These are phyloP conservation scores for Marchantia polymorpha DNA, from an alignment of 225 moss, liverwort and hornwort species.

Conservation along the genomic window DNA sequence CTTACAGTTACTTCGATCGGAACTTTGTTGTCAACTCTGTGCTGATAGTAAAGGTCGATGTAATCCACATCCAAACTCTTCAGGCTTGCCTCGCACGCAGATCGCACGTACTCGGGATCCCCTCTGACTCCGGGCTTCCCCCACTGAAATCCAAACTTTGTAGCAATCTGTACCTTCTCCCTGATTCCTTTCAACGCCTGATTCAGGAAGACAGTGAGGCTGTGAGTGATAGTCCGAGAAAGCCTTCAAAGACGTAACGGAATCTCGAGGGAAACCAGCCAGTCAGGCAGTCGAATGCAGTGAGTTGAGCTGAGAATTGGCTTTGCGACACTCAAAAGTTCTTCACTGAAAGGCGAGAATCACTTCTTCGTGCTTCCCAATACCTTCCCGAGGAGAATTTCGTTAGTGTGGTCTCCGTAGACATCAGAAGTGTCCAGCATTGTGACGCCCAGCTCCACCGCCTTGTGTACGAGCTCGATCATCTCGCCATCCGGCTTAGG, in stretches of 20 bases:
- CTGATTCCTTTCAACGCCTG: neutral
- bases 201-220: too few species aligned
- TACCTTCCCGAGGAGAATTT: conserved; percentile 46
- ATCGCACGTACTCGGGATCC: neutral
- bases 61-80: conserved; percentile 24
- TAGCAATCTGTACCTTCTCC: neutral
- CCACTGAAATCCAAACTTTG: neutral
- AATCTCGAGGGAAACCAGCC: too few species aligned
- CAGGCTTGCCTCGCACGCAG: conserved; percentile 11
- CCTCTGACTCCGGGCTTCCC: neutral
- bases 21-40: conserved; percentile 16
- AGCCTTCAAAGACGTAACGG: neutral
- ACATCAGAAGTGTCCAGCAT: conserved; percentile 33
- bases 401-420: conserved; percentile 35
- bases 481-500: conserved; percentile 33
- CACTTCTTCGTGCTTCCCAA: neutral
- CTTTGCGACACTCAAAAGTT: neutral
- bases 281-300: neutral
- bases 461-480: conserved; percentile 36
- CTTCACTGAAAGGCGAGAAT: neutral
- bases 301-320: too few species aligned
- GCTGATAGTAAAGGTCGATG: conserved; percentile 29
- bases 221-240: neutral
- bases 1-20: neutral
- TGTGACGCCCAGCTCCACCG: conserved; percentile 32